These are phyloP conservation scores for Lactarius sp. DNA, from an alignment of 768 basidiomycete genomes.

Conservation along the genomic window DNA sequence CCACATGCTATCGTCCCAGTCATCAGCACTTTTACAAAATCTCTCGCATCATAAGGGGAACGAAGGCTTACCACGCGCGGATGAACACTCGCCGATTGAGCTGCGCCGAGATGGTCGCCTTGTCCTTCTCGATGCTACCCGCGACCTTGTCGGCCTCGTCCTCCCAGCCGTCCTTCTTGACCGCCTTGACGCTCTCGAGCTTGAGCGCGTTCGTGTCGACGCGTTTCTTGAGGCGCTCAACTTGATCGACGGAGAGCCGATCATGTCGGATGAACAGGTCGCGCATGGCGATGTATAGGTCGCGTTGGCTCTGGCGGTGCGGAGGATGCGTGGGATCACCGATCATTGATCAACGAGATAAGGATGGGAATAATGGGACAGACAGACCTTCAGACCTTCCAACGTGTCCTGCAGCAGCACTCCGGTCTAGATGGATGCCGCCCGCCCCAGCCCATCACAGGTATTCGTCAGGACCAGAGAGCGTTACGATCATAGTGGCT, in stretches of 20 bases:
- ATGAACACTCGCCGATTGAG: constrained; percentile 82
- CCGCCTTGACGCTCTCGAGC: constrained; percentile 65
- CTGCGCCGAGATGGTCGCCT: constrained; percentile 68
- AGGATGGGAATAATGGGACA: constrained; percentile 6
- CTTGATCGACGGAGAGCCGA: constrained; percentile 82
- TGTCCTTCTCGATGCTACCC: constrained; percentile 75
- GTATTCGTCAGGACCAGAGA: background rate
- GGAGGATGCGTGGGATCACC: background rate
- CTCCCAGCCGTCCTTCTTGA: constrained; percentile 79
- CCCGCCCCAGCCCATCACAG: background rate
- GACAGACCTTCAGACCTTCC: constrained; percentile 62
- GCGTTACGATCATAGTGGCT: background rate
- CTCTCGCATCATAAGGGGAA: background rate
- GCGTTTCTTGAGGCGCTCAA: constrained; percentile 82
- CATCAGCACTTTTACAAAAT: background rate
- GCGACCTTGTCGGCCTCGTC: constrained; percentile 77
- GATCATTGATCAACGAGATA: background rate
- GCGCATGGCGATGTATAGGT: constrained; percentile 81
- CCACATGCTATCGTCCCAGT: constrained; percentile 66
- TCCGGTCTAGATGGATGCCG: constrained; percentile 45
- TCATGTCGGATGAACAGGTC: constrained; percentile 86
- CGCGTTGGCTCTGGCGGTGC: constrained; percentile 58
- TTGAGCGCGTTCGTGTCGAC: constrained; percentile 73
- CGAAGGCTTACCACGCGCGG: constrained; percentile 62
- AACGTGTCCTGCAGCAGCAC: constrained; percentile 60